Percentiles rank a stretch among this genome's conserved stretches.
phyloP scores from a whole-genome alignment of 352 stramenopile genomes.

The Pythium chondricola region DNA sequence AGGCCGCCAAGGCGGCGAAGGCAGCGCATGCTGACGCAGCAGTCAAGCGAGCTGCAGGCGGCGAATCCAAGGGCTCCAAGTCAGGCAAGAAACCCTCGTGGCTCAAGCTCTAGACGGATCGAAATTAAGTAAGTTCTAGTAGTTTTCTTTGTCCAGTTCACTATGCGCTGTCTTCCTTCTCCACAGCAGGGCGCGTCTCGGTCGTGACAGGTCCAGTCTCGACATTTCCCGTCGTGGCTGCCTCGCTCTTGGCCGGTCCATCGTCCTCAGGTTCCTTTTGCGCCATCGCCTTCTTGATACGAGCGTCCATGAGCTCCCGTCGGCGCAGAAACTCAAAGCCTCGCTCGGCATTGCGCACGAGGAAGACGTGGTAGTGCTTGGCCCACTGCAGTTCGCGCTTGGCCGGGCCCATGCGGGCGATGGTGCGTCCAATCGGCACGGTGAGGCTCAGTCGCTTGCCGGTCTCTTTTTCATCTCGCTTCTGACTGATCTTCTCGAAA shows the following conservation, averaged over 20 bases:
- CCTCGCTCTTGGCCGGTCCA: too few species aligned
- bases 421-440: constrained; percentile 44
- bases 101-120: constrained; percentile 50
- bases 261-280: too few species aligned
- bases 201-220: too few species aligned
- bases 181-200: too few species aligned
- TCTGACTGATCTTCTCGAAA: constrained; percentile 58
- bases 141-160: too few species aligned
- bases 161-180: constrained; percentile 15
- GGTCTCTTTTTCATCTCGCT: constrained; percentile 61
- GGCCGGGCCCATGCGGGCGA: constrained; percentile 48
- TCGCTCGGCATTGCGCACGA: constrained; percentile 44
- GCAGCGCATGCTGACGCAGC: constrained; percentile 19
- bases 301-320: constrained; percentile 47
- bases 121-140: too few species aligned
- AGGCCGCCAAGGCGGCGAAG: constrained; percentile 8
- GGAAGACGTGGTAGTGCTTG: constrained; percentile 43
- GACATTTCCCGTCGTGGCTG: too few species aligned
- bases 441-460: constrained; percentile 58
- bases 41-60: constrained; percentile 23
- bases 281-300: too few species aligned
- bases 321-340: constrained; percentile 76
- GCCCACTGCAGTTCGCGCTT: constrained; percentile 58
- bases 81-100: constrained; percentile 62
- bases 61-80: constrained; percentile 21